These are phyloP conservation scores for Arabis alpina DNA, from an alignment of 345 rosid genomes.

Conservation along the genomic window DNA sequence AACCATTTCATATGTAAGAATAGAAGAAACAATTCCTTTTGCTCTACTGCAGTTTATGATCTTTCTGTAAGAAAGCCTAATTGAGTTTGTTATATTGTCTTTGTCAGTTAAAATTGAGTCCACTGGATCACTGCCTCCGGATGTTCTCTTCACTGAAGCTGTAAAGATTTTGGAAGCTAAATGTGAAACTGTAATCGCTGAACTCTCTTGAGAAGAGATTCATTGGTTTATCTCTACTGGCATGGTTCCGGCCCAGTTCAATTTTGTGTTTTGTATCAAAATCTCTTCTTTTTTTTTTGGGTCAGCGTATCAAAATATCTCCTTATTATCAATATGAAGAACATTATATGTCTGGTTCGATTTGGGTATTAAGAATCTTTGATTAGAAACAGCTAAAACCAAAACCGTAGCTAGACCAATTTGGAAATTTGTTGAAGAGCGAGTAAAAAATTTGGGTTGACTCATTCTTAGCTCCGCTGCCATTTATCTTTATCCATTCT, in stretches of 20 bases:
- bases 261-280: slow-evolving; percentile 14
- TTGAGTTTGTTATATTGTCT: background rate
- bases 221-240: slow-evolving; percentile 13
- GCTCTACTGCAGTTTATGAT: background rate
- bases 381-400: background rate
- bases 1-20: slow-evolving; percentile 92
- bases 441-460: too few species aligned
- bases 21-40: background rate
- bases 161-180: slow-evolving; percentile 88
- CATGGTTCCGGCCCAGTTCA: slow-evolving; percentile 10
- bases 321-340: background rate
- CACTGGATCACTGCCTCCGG: slow-evolving; percentile 84
- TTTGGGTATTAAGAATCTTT: slow-evolving; percentile 1
- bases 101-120: slow-evolving; percentile 83
- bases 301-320: too few species aligned
- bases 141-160: slow-evolving; percentile 82
- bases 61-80: background rate
- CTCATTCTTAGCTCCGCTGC: too few species aligned
- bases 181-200: slow-evolving; percentile 67
- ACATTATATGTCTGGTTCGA: background rate
- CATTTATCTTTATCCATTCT: too few species aligned
- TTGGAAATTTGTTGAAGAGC: background rate
- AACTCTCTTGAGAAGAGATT: slow-evolving; percentile 48
- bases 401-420: background rate
- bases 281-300: background rate